Conservation (phyloP, 1,139 yeast species). For the Saccharomycopsis crataegensis region DNA sequence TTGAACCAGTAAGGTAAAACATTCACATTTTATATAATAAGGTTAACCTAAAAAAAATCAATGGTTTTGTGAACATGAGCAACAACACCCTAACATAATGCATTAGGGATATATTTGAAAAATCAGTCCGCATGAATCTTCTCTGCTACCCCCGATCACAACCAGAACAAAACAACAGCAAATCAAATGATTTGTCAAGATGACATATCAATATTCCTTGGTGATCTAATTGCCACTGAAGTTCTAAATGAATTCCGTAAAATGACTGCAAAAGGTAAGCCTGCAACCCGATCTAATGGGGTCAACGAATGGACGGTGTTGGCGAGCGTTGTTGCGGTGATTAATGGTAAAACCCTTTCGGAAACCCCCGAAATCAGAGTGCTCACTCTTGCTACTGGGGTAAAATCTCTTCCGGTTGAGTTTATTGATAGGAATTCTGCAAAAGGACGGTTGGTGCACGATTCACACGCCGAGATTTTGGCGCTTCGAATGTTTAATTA, state of each 20-base stretch:
- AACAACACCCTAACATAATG: not conserved
- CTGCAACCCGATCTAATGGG: constrained; percentile 53
- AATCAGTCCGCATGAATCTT: too few relatives aligned
- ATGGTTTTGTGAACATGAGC: not conserved
- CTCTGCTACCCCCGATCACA: too few relatives aligned
- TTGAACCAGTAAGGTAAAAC: not conserved
- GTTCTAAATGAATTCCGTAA: not conserved
- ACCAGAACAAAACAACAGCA: not conserved
- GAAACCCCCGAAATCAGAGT: not conserved
- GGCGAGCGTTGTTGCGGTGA: constrained; percentile 59
- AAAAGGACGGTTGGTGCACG: constrained; percentile 65
- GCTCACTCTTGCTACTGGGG: constrained; percentile 60
- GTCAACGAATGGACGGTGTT: constrained; percentile 75
- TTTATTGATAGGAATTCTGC: constrained; percentile 31
- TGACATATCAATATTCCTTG: not conserved
- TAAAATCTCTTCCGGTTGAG: constrained; percentile 62
- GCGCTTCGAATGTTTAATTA: constrained; percentile 62
- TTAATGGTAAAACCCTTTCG: constrained; percentile 15
- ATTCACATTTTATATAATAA: not conserved
- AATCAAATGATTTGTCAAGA: not conserved
- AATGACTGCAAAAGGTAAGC: constrained; percentile 45
- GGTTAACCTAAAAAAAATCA: not conserved
- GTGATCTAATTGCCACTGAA: not conserved
- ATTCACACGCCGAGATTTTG: constrained; percentile 82
- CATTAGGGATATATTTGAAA: too few relatives aligned